Conservation (phyloP, 2,329 filamentous ascomycete species). For the Fusarium euwallaceae region DNA sequence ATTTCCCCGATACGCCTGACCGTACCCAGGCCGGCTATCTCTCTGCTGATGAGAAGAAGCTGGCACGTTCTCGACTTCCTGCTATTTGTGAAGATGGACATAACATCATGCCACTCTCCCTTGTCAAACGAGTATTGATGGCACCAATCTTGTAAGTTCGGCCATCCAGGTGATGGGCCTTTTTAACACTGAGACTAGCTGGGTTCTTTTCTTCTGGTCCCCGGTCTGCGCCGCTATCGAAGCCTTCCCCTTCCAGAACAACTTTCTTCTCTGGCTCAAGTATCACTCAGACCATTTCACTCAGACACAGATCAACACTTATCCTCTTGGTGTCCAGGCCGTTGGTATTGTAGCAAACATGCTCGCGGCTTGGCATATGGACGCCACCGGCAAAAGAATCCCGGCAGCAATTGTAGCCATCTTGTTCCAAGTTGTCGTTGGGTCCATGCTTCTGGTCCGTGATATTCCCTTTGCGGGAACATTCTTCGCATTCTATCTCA, state of each 20-base stretch:
- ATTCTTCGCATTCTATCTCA: conserved; percentile 43
- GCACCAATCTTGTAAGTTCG: conserved; percentile 48
- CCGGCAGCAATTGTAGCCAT: conserved; percentile 33
- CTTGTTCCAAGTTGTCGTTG: conserved; percentile 32
- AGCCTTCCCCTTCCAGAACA: conserved; percentile 41
- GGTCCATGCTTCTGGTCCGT: conserved; percentile 39
- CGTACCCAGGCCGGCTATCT: conserved; percentile 52
- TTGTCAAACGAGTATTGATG: conserved; percentile 46
- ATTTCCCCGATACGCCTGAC: conserved; percentile 49
- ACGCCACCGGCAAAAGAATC: conserved; percentile 27
- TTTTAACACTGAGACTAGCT: conserved; percentile 37
- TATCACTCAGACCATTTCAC: conserved; percentile 32
- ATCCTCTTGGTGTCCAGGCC: conserved; percentile 43
- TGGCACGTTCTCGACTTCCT: conserved; percentile 48
- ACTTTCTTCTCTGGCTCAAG: conserved; percentile 46
- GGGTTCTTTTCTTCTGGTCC: conserved; percentile 56
- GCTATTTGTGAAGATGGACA: conserved; percentile 51
- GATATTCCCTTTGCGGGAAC: conserved; percentile 33
- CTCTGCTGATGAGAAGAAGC: conserved; percentile 48
- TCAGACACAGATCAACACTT: conserved; percentile 45
- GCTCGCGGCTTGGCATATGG: conserved; percentile 39
- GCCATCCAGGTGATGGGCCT: not conserved
- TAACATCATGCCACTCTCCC: conserved; percentile 47
- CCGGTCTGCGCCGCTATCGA: conserved; percentile 38
- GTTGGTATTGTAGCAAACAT: conserved; percentile 45